Evolutionary conservation across 2,329 filamentous ascomycete genomes (phyloP).

Genomic region (Trichoderma sp.): DNA sequence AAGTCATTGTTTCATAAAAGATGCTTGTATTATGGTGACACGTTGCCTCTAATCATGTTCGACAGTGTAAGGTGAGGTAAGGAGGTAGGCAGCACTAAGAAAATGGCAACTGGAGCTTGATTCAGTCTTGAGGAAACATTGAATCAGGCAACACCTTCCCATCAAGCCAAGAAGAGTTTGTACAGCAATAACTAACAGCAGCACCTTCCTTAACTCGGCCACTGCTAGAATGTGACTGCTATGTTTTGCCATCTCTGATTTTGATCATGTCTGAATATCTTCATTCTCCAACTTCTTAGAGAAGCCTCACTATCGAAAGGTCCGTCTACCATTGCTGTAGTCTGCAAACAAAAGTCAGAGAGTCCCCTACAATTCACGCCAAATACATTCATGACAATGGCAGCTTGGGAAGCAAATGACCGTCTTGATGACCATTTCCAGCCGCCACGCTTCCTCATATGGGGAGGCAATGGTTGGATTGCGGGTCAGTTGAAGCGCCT

Average conservation of each 20-base stretch:
- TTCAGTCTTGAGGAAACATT: no score
- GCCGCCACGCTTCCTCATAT: constrained; percentile 54
- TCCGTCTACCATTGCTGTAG: background rate
- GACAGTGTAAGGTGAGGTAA: background rate
- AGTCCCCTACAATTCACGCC: background rate
- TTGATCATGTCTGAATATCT: background rate
- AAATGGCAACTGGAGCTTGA: background rate
- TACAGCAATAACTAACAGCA: background rate
- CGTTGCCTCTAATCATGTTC: background rate
- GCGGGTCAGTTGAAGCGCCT: constrained; percentile 59
- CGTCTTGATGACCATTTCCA: background rate
- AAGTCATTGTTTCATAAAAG: no score
- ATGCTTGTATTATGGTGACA: no score
- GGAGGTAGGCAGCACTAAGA: background rate
- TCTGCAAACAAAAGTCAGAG: background rate
- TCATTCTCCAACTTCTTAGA: background rate
- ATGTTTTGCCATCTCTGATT: background rate
- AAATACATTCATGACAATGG: background rate
- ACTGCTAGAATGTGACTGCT: background rate
- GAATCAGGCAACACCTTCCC: background rate
- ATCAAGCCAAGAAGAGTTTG: background rate
- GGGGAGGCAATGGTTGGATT: constrained; percentile 63
- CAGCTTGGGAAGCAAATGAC: background rate
- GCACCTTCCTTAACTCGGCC: background rate
- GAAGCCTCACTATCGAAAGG: background rate